Evolutionary conservation across 192 early-diverging fungal genomes (phyloP).

Genomic region (Backusella circina): DNA sequence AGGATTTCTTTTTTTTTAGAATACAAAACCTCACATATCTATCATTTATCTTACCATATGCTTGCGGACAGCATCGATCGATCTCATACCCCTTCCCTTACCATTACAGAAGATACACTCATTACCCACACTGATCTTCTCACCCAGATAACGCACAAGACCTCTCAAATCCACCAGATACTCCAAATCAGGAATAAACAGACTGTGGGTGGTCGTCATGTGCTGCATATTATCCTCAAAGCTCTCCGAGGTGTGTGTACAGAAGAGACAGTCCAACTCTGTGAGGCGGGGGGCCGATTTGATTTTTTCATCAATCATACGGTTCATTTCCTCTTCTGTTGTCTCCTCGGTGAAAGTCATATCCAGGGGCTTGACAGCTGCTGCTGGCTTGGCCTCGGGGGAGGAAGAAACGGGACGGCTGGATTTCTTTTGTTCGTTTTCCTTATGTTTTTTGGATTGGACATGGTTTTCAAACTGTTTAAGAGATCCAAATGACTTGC

Average conservation of each 20-base stretch:
- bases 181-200: slow-evolving; percentile 98
- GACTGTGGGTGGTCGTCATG: slow-evolving; percentile 87
- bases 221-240: slow-evolving; percentile 83
- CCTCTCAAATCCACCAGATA: slow-evolving; percentile 86
- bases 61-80: slow-evolving; percentile 87
- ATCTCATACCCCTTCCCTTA: slow-evolving; percentile 76
- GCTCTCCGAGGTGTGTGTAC: slow-evolving; percentile 57
- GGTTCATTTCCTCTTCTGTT: slow-evolving; percentile 55
- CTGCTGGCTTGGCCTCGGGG: neutral
- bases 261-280: slow-evolving; percentile 89
- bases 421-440: slow-evolving; percentile 50
- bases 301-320: slow-evolving; percentile 84
- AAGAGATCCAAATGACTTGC: slow-evolving; percentile 49
- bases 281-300: slow-evolving; percentile 62
- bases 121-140: slow-evolving; percentile 94
- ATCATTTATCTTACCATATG: slow-evolving; percentile 69
- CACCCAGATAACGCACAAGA: slow-evolving; percentile 86
- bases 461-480: slow-evolving; percentile 90
- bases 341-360: slow-evolving; percentile 47
- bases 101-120: slow-evolving; percentile 95
- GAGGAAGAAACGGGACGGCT: neutral
- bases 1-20: neutral
- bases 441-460: slow-evolving; percentile 94
- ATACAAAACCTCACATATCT: neutral
- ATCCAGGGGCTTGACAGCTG: slow-evolving; percentile 19